phyloP scores from a whole-genome alignment of 495 filamentous ascomycete species.

The Penicillium angulare region DNA sequence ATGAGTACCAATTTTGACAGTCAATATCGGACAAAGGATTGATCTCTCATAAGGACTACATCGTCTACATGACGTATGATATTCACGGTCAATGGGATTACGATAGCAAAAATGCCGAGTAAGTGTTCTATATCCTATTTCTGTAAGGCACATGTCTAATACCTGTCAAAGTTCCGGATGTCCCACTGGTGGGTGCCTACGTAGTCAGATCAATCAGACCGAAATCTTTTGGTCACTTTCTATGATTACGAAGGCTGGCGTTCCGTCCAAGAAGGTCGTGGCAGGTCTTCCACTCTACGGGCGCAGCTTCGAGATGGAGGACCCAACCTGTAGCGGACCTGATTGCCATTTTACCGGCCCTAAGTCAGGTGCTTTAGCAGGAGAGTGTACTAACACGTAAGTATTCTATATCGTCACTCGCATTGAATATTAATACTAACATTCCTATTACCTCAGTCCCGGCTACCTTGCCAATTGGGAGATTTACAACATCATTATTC shows the following conservation, averaged over 20 bases:
- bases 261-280: not conserved
- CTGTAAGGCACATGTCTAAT: not conserved
- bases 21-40: too few relatives aligned
- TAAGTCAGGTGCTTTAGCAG: not conserved
- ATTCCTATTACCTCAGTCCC: too few relatives aligned
- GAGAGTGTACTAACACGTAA: not conserved
- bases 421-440: too few relatives aligned
- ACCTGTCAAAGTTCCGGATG: not conserved
- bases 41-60: too few relatives aligned
- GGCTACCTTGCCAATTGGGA: not conserved
- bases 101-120: constrained; percentile 14
- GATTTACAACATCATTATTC: not conserved
- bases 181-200: not conserved
- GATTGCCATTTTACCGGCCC: not conserved
- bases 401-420: too few relatives aligned
- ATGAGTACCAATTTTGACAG: too few relatives aligned
- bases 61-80: constrained; percentile 41
- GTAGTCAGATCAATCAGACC: not conserved
- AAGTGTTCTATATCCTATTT: too few relatives aligned
- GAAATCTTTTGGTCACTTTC: not conserved
- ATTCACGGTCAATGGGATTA: constrained; percentile 38
- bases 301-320: not conserved
- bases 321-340: not conserved
- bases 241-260: not conserved
- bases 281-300: not conserved